These are phyloP conservation scores for Phylloporus rhodoxanthus DNA, from an alignment of 768 basidiomycete species.

Conservation along the genomic window DNA sequence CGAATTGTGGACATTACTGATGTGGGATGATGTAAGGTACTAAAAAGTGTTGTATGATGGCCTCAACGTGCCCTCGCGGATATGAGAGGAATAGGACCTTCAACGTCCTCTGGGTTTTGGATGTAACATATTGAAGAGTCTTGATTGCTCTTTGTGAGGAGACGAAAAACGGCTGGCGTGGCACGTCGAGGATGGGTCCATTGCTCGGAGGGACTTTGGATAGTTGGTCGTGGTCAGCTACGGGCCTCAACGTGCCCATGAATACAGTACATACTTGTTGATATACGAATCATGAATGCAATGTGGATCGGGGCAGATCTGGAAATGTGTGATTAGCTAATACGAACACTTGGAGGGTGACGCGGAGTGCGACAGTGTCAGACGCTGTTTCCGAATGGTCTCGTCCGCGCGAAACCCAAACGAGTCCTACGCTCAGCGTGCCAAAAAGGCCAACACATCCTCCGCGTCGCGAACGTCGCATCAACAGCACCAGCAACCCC, in stretches of 20 bases:
- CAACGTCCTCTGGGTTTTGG: slow-evolving; percentile 50
- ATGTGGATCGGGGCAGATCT: slow-evolving; percentile 17
- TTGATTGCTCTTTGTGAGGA: slow-evolving; percentile 27
- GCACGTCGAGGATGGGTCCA: slow-evolving; percentile 6
- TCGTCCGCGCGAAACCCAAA: slow-evolving; percentile 34
- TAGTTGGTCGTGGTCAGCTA: neutral
- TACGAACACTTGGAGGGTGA: slow-evolving; percentile 6
- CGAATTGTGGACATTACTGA: neutral
- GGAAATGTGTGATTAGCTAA: slow-evolving; percentile 15
- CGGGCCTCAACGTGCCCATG: slow-evolving; percentile 36
- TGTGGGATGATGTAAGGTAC: slow-evolving; percentile 20
- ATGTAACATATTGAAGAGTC: slow-evolving; percentile 50
- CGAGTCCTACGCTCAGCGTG: slow-evolving; percentile 55
- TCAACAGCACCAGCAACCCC: slow-evolving; percentile 2
- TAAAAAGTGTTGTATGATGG: slow-evolving; percentile 39
- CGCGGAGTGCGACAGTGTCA: slow-evolving; percentile 21
- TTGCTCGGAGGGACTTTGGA: neutral
- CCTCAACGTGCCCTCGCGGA: slow-evolving; percentile 77
- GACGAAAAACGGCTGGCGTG: slow-evolving; percentile 7
- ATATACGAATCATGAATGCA: neutral
- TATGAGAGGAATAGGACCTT: slow-evolving; percentile 53
- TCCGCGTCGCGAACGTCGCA: neutral
- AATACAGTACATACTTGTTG: neutral
- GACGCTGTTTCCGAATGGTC: slow-evolving; percentile 26
- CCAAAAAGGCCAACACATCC: slow-evolving; percentile 37